A percentile compares a stretch with the other conserved stretches of the same genome.
These are phyloP conservation scores for Boletus bicolor DNA, from an alignment of 768 basidiomycete species.

Conservation along the genomic window DNA sequence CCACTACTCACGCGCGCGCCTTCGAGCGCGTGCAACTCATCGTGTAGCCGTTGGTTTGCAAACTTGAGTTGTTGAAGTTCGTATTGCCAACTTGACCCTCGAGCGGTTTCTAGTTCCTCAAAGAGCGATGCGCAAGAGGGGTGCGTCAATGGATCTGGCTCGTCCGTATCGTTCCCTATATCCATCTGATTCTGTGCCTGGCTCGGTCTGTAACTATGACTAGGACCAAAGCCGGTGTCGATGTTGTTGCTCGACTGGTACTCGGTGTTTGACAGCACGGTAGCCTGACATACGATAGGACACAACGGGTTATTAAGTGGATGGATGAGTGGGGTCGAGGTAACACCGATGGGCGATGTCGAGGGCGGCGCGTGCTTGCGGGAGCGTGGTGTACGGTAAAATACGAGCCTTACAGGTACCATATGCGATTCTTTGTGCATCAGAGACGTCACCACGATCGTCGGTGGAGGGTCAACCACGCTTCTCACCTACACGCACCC, in stretches of 20 bases:
- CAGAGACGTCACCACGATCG: conserved; percentile 32
- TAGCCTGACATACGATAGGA: conserved; percentile 32
- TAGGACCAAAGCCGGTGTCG: background rate
- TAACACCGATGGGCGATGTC: background rate
- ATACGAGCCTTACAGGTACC: conserved; percentile 32
- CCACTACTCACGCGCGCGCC: conserved; percentile 5
- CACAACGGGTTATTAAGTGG: conserved; percentile 18
- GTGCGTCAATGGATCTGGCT: conserved; percentile 10
- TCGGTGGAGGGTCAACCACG: conserved; percentile 17
- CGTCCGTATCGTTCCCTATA: background rate
- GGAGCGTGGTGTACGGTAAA: conserved; percentile 35
- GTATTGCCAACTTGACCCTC: conserved; percentile 89
- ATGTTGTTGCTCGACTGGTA: background rate
- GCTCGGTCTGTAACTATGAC: background rate
- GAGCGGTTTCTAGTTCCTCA: conserved; percentile 62
- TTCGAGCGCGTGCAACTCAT: conserved; percentile 51
- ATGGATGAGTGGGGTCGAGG: conserved; percentile 13
- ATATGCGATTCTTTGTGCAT: conserved; percentile 35
- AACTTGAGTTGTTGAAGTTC: conserved; percentile 82
- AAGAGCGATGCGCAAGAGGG: conserved; percentile 49
- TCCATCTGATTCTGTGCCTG: background rate
- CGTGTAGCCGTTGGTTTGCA: conserved; percentile 59
- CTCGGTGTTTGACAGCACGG: conserved; percentile 12
- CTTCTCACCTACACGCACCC: background rate
- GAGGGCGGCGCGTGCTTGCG: background rate